Percentiles rank a stretch among this genome's conserved stretches.
These are phyloP conservation scores for Penicillium paneum DNA, from an alignment of 2,329 filamentous ascomycete species.

Conservation along the genomic window DNA sequence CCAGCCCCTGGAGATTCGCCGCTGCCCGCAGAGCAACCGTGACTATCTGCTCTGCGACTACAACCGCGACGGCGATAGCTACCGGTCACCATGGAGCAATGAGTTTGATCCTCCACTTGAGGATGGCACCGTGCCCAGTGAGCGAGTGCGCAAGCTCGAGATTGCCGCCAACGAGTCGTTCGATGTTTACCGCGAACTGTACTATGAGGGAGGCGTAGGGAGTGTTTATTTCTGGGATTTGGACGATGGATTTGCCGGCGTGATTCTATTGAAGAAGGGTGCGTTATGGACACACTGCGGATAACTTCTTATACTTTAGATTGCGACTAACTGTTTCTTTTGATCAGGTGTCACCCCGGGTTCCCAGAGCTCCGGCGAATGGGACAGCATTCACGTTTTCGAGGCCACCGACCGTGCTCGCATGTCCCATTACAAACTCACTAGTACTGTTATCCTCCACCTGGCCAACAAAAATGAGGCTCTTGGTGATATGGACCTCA, in stretches of 20 bases:
- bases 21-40: conserved; percentile 82
- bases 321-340: conserved; percentile 7
- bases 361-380: conserved; percentile 71
- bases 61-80: conserved; percentile 97
- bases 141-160: conserved; percentile 90
- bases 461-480: conserved; percentile 66
- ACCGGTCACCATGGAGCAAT: conserved; percentile 98
- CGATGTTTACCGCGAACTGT: conserved; percentile 90
- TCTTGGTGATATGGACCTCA: conserved; percentile 84
- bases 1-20: conserved; percentile 82
- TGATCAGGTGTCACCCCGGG: conserved; percentile 61
- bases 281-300: conserved; percentile 26
- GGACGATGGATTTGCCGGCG: conserved; percentile 95
- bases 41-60: conserved; percentile 99
- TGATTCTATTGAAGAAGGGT: conserved; percentile 94
- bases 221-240: conserved; percentile 98
- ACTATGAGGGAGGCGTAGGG: conserved; percentile 89
- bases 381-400: conserved; percentile 99
- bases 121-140: conserved; percentile 83
- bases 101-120: conserved; percentile 91
- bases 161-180: conserved; percentile 92
- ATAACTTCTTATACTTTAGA: not conserved
- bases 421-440: conserved; percentile 94
- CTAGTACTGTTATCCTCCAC: conserved; percentile 90
- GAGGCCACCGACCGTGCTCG: conserved; percentile 91